Evolutionary conservation across 2,329 filamentous ascomycete genomes (phyloP).

Genomic region (Pezicula rhizophila): DNA sequence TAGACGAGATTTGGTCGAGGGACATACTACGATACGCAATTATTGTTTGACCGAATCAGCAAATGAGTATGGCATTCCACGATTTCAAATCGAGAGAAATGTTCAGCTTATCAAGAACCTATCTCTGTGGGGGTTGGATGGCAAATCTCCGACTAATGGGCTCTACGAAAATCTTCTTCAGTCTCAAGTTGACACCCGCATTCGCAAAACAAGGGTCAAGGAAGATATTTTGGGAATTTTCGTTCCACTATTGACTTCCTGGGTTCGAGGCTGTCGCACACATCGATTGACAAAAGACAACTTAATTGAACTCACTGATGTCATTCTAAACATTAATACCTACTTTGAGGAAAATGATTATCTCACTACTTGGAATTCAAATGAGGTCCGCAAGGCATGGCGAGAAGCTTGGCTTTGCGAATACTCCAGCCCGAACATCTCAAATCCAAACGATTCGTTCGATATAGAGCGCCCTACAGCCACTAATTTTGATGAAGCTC

Average conservation of each 20-base stretch:
- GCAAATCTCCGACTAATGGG: slow-evolving; percentile 45
- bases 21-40: slow-evolving; percentile 45
- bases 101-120: slow-evolving; percentile 48
- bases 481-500: slow-evolving; percentile 26
- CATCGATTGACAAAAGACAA: slow-evolving; percentile 34
- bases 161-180: slow-evolving; percentile 48
- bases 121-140: slow-evolving; percentile 49
- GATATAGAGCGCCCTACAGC: slow-evolving; percentile 29
- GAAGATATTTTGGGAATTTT: slow-evolving; percentile 39
- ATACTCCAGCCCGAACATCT: slow-evolving; percentile 31
- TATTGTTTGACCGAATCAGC: slow-evolving; percentile 49
- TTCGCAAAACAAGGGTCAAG: slow-evolving; percentile 29
- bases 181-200: slow-evolving; percentile 38
- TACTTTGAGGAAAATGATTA: slow-evolving; percentile 44
- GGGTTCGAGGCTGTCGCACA: slow-evolving; percentile 41
- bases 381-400: slow-evolving; percentile 38
- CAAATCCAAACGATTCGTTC: slow-evolving; percentile 19
- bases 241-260: slow-evolving; percentile 36
- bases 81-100: slow-evolving; percentile 49
- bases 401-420: slow-evolving; percentile 40
- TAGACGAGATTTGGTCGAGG: slow-evolving; percentile 48
- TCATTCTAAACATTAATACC: slow-evolving; percentile 39
- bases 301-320: slow-evolving; percentile 38
- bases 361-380: slow-evolving; percentile 40
- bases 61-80: slow-evolving; percentile 48